Base-by-base conservation (phyloP, 257 asterid genomes). In the Petrea volubilis region DNA sequence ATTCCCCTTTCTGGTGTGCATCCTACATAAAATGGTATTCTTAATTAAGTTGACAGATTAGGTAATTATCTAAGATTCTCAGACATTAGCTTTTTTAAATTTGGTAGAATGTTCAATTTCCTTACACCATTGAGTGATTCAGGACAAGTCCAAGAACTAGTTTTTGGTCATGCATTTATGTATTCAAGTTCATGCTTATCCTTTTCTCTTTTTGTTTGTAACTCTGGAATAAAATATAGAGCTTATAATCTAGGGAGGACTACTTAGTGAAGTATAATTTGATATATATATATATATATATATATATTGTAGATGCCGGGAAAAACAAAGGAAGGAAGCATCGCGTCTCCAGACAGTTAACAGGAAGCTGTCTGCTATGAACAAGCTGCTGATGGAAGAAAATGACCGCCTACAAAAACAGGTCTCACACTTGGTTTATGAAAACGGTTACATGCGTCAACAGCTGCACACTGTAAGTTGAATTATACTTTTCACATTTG, bases 321-420 rank as follows among this genome's bases (percentile, higher is more conserved):
- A 92, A 47, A 92, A 90, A 62, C 96, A 90, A 74, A 74, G 90
- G 68, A 92, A 90, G 64, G 98, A 90, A 77, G 69, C 98, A n/a
- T 87, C 96, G 33, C 90, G 88, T 36, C 92, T 92, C 36, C 89
- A 82, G 62, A 78, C 94, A 9, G 94, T 87, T 12, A 92, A 90
- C 80, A 78, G 89, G 82, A 90, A 90, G 89, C 88, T 92, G 59
- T 52, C 78, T 60, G 96, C 98, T 44, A 88, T 88, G 96, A 92
- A 92, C 83, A 86, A 88, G 85, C 78, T 88, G 81, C 78, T 92
- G 73, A 86, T 88, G 96, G 98, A 88, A 81, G 96, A 90, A 83
- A 92, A 92, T 68, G 98, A 90, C 71, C 96, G 92, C 20, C 72
- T 92, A 21, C 96, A 92, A 72, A 91, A 87, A 78, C 97, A 89